Base-by-base conservation (phyloP, 139 green algal species). In the Tetradesmus obliquus region DNA sequence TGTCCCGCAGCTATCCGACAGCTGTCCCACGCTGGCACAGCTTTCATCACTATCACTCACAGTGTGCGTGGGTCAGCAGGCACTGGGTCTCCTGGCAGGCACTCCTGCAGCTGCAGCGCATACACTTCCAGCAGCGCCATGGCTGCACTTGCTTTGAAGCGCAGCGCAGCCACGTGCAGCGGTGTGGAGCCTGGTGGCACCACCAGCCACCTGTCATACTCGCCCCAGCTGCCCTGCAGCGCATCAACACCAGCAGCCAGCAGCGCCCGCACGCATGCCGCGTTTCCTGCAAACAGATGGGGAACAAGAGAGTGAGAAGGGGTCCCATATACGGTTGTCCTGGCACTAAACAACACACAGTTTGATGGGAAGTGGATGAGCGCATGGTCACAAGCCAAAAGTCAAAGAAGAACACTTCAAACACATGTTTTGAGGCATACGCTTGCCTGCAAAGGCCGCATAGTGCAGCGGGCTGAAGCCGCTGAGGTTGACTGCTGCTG, bases 391-490 rank as follows among this genome's bases (percentile, higher is more conserved):
- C 32, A 45, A 45, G 32, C 32, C 32, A 45, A 45, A 45, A 45
- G 32, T 45, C 32, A 45, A 45, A 45, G 32, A 45, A 45, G 32
- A 45, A 45, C 32, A 45, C 32, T 45, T 45, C 32, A 45, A 45
- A 45, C 32, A 45, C 32, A 45, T 45, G 32, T 45, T 45, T 45
- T 45, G 32, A 45, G 32, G 32, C 32, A 45, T 45, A 45, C 32
- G 0, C 32, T 45, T 45, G 32, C 32, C 32, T 17, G 69, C 45
- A 54, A 54, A 84, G 79, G 79, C 79, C 10, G 85, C 85, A 20
- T 82, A 89, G 60, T 89, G 85, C 85, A 89, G 58, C 13, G 85
- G 85, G 62, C 19, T 82, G 32, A 82, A 81, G 57, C 85, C 85
- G 32, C 62, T 81, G 4, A 89, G 60, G 85, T 89, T 89, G 13